phyloP scores from a whole-genome alignment of 345 rosid genomes.

The Salix brachista region DNA sequence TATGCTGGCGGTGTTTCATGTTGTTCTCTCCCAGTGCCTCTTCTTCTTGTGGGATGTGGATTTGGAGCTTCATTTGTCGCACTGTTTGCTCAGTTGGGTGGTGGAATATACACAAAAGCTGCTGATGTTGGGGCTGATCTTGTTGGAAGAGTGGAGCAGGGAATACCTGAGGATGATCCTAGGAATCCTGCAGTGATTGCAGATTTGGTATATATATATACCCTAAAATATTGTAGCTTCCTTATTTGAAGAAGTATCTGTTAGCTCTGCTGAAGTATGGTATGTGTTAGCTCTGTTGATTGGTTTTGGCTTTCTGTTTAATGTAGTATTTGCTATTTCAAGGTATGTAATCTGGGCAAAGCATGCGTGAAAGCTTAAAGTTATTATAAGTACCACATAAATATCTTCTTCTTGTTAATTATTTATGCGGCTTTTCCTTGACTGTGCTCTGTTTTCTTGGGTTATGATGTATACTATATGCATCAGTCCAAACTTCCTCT shows the following conservation, averaged over 20 bases:
- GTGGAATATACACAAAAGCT: constrained; percentile 97
- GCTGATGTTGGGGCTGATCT: constrained; percentile 99
- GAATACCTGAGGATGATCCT: constrained; percentile 99
- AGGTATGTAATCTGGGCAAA: background rate
- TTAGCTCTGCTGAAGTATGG: background rate
- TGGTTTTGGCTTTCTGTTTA: background rate
- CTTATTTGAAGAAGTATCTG: background rate
- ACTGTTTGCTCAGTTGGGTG: constrained; percentile 98
- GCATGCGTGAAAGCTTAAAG: background rate
- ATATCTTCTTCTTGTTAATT: background rate
- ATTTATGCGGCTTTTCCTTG: background rate
- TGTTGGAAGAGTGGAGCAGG: constrained; percentile 99
- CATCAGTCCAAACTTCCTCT: background rate
- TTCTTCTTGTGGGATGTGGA: constrained; percentile 96
- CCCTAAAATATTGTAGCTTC: background rate
- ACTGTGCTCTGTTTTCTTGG: background rate
- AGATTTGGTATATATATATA: constrained; percentile 62
- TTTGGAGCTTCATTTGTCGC: constrained; percentile 99
- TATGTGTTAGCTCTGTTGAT: background rate
- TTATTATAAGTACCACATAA: background rate
- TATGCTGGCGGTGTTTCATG: constrained; percentile 10
- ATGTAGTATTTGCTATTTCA: background rate
- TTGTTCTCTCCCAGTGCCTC: constrained; percentile 68
- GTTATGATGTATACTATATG: background rate
- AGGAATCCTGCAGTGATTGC: constrained; percentile 98